A percentile compares a stretch with the other conserved stretches of the same genome.
These are phyloP conservation scores for Spathaspora gorwiae DNA, from an alignment of 805 yeast species.

Conservation along the genomic window DNA sequence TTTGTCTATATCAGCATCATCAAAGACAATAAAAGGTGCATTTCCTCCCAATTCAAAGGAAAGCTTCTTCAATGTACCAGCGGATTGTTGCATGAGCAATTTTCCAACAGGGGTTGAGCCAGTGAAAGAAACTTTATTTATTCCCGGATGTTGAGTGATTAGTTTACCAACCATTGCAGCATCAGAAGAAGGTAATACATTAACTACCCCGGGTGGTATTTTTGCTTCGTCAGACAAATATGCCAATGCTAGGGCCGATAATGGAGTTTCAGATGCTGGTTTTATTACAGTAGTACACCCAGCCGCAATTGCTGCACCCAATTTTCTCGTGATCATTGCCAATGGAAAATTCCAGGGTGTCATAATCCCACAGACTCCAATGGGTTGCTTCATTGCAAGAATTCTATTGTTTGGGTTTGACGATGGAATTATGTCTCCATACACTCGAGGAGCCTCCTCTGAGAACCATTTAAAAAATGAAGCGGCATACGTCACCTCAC, in stretches of 20 bases:
- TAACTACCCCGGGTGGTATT: constrained; percentile 64
- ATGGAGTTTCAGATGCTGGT: constrained; percentile 76
- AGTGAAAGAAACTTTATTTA: constrained; percentile 58
- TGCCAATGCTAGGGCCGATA: constrained; percentile 66
- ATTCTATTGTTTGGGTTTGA: constrained; percentile 46
- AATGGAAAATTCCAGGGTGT: constrained; percentile 86
- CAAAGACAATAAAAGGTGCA: constrained; percentile 60
- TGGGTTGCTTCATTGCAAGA: constrained; percentile 63
- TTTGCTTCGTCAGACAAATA: constrained; percentile 62
- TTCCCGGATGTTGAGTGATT: constrained; percentile 39
- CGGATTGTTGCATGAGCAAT: constrained; percentile 51
- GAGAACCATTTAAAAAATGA: constrained; percentile 88
- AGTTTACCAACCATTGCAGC: constrained; percentile 50
- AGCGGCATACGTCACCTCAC: constrained; percentile 64
- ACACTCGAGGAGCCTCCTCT: constrained; percentile 69
- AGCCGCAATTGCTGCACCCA: constrained; percentile 74
- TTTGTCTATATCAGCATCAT: constrained; percentile 53
- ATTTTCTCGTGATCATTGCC: constrained; percentile 71
- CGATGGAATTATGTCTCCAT: constrained; percentile 66
- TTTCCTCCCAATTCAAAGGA: constrained; percentile 67
- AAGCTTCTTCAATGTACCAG: constrained; percentile 55
- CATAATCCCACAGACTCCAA: constrained; percentile 74
- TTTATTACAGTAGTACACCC: constrained; percentile 76
- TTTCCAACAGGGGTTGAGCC: constrained; percentile 64
- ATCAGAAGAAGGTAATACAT: constrained; percentile 51